Evolutionary conservation across 176 grass and related monocot species (phyloP), one percentile per base, ranked within the genome.

Genomic region (Musa beccarii): DNA sequence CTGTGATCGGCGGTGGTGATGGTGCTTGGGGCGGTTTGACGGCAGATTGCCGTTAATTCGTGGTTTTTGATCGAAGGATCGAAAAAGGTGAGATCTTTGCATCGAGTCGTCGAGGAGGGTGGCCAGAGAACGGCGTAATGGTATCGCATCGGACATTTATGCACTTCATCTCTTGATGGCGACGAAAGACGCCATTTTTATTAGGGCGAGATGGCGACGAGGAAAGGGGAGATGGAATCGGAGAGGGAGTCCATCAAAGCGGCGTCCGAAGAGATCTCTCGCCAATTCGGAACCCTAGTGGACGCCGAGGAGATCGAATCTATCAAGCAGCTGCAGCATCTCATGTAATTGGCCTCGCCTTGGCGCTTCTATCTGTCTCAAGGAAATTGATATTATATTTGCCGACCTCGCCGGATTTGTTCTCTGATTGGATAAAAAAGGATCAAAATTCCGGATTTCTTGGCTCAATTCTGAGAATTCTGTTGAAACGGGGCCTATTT

Each of bases 301-400:
- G 74, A 87, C 68, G n/a, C 83, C 3, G 76, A 69, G 2, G 88
- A 94, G 3, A 77, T 94, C 34, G 76, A 78, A 34, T 81, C 83
- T 54, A 86, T 89, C 69, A 89, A 76, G 78, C 82, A 89, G 57
- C 81, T 74, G 16, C 95, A 94, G 81, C 79, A 94, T 80, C 82
- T 90, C 77, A 92, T 94, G 95, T 92, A 80, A 82, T 72, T 19
- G 11, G 51, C 73, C n/a, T n/a, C 10, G 1, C 17, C 24, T n/a
- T 34, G 73, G 4, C 9, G 24, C 65, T 55, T 13, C 51, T 79
- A 24, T 8, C 66, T 79, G 6, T 43, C n/a, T 15, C 19, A 7
- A 19, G 63, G 23, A 13, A 50, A 56, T 85, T 2, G 1, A 54
- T 49, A 2, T 55, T 29, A 49, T 68, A 43, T 15, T 2, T 13